Percentiles rank a stretch among this genome's conserved stretches.
Evolutionary conservation across 1,284 basidiomycete genomes (phyloP).

Genomic region (Afroboletus lepidellus): DNA sequence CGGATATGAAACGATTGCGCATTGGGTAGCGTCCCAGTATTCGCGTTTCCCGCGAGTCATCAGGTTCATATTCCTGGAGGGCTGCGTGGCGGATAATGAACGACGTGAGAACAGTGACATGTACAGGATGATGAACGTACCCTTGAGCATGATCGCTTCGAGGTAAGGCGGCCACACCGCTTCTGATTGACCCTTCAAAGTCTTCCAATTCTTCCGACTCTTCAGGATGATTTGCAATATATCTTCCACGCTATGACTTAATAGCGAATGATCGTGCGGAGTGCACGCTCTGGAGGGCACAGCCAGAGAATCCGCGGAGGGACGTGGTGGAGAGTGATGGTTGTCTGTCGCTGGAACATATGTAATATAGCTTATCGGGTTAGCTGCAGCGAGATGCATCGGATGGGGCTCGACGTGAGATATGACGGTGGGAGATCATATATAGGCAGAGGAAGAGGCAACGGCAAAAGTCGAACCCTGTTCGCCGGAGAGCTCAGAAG

Average conservation of each 20-base stretch:
- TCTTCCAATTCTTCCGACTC: conserved; percentile 73
- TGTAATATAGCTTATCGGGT: conserved; percentile 6
- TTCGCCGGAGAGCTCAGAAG: conserved; percentile 21
- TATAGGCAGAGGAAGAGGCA: conserved; percentile 21
- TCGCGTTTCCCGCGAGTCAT: conserved; percentile 65
- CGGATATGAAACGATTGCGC: conserved; percentile 71
- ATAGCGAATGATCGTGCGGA: conserved; percentile 12
- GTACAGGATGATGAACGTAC: conserved; percentile 36
- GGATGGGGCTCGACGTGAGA: conserved; percentile 6
- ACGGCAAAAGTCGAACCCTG: conserved; percentile 21
- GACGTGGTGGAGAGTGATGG: neutral
- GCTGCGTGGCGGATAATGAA: conserved; percentile 21
- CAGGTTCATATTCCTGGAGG: conserved; percentile 64
- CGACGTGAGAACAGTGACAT: conserved; percentile 21
- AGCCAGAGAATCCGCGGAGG: conserved; percentile 7
- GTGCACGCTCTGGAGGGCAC: conserved; percentile 5
- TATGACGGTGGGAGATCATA: conserved; percentile 18
- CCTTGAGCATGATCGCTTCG: conserved; percentile 72
- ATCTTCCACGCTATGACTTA: conserved; percentile 34
- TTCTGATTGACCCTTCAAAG: conserved; percentile 59
- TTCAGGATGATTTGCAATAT: conserved; percentile 65
- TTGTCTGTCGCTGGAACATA: neutral
- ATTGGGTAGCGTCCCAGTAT: conserved; percentile 70
- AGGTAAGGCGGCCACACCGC: conserved; percentile 75
- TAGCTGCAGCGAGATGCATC: conserved; percentile 17